These are phyloP conservation scores for Coemansia sp. DNA, from an alignment of 192 early-diverging fungal species.

Conservation along the genomic window DNA sequence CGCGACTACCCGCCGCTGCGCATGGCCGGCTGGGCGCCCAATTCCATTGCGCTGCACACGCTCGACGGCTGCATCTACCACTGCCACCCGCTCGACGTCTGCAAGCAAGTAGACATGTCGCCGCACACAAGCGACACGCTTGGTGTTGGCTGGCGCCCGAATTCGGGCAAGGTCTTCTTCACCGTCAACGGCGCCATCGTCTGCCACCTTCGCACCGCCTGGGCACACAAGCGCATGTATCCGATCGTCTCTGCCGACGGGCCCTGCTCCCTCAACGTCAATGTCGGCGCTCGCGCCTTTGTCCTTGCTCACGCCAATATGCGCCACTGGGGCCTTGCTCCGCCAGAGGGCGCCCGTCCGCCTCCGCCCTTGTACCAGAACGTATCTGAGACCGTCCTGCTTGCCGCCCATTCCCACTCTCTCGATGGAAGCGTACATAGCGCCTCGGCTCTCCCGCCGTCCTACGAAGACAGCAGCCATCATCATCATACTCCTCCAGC, in stretches of 20 bases:
- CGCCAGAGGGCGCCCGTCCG: constrained; percentile 40
- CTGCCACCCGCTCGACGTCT: constrained; percentile 58
- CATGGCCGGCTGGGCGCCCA: constrained; percentile 72
- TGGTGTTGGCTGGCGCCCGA: constrained; percentile 70
- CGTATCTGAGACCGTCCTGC: constrained; percentile 62
- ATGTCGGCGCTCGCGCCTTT: constrained; percentile 47
- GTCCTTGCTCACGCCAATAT: constrained; percentile 51
- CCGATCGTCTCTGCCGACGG: constrained; percentile 52
- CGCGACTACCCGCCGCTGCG: constrained; percentile 67
- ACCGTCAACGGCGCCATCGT: constrained; percentile 70
- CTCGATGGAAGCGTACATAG: background rate
- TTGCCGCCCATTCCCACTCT: constrained; percentile 22
- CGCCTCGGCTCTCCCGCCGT: constrained; percentile 10
- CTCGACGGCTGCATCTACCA: constrained; percentile 63
- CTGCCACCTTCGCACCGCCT: constrained; percentile 59
- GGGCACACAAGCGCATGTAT: constrained; percentile 65
- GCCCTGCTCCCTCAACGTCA: constrained; percentile 42
- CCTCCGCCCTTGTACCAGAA: constrained; percentile 58
- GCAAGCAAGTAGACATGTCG: constrained; percentile 46
- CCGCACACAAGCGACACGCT: constrained; percentile 65
- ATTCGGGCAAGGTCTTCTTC: constrained; percentile 70
- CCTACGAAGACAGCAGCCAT: constrained; percentile 21
- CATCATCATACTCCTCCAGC: background rate
- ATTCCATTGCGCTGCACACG: constrained; percentile 70
- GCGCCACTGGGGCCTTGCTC: constrained; percentile 48